Evolutionary conservation across 2,329 filamentous ascomycete genomes (phyloP), one percentile per base, ranked within the genome.

Genomic region (Colletotrichum magnum): DNA sequence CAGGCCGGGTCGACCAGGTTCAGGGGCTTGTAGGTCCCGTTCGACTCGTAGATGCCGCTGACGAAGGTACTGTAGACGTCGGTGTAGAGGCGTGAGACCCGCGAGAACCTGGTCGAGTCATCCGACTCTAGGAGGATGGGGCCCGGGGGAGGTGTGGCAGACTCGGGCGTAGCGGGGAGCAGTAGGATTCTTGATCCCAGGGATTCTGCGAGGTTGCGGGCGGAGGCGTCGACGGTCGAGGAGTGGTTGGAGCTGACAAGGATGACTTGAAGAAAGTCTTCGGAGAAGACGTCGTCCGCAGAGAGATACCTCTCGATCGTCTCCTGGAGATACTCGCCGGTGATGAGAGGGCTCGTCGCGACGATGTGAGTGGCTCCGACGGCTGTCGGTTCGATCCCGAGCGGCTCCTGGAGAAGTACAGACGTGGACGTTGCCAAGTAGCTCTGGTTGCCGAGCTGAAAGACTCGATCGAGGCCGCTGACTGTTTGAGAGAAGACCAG

Each of bases 31-130:
- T 67, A 61, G 5, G 18, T 32, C 10, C 58, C 64, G 16, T 67
- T 63, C 3, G 58, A 67, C 15, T 63, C 64, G 28, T 67, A 67
- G 3, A 50, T 48, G 9, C 58, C 64, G 43, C 36, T 61, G n/a
- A 67, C 50, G 12, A 67, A 67, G 1, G 39, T 67, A 9, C 64
- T 53, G 64, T 54, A 67, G 10, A 32, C 50, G 18, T 67, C 64
- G 21, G 41, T 7, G 15, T 67, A 67, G 28, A 65, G 32, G 16
- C 36, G 47, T 3, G 32, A 48, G 4, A 65, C 57, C 9, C n/a
- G 47, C 15, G 41, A 43, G 16, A 43, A 43, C 6, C 16, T n/a
- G 9, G 15, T 43, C 2, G 13, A 15, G 3, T 13, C 41, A 13
- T 43, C 41, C 13, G 41, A 43, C 6, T 43, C 10, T 4, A 43